Evolutionary conservation across 2,329 filamentous ascomycete species (phyloP), one percentile per base, ranked within the genome.

Genomic region (Rutstroemia sp.): DNA sequence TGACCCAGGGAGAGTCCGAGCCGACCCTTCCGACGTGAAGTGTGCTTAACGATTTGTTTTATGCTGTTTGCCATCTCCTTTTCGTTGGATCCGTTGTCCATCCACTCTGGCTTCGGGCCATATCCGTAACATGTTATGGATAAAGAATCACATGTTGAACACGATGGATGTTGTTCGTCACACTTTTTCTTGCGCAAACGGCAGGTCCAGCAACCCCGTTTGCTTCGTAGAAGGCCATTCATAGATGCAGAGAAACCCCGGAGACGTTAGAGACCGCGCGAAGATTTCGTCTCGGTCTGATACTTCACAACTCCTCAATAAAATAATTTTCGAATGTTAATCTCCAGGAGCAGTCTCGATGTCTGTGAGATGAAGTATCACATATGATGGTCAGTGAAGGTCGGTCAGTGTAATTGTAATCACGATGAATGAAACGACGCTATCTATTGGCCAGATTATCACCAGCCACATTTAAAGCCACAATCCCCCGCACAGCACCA

Each of bases 121-220:
- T 71, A 69, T 61, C 76, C 82, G 58, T 79, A 67, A 64, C 82
- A 85, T 17, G 74, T 75, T 56, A 84, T 83, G 54, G 78, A 73
- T 17, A 85, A 75, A 2, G 70, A 64, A 14, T 69, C 65, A 68
- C 81, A 85, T 38, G 66, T 70, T 5, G 74, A 70, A 67, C 82
- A 85, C 9, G 74, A 64, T 10, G 81, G 80, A 2, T 72, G 74
- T 23, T 63, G 70, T 42, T 55, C 53, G 60, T 83, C 79, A 65
- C 82, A 85, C 64, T 82, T 83, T 64, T 84, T 85, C 62, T 78
- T 78, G 19, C 82, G 76, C 10, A 83, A 72, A 21, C 80, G 76
- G 63, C 82, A 84, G 57, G 65, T 68, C 61, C 65, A 63, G 30
- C 61, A 63, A 16, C 60, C 60, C 14, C 16, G 10, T 45, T 51